Conservation (phyloP, 139 green algal species). For the Mesostigma viride region DNA sequence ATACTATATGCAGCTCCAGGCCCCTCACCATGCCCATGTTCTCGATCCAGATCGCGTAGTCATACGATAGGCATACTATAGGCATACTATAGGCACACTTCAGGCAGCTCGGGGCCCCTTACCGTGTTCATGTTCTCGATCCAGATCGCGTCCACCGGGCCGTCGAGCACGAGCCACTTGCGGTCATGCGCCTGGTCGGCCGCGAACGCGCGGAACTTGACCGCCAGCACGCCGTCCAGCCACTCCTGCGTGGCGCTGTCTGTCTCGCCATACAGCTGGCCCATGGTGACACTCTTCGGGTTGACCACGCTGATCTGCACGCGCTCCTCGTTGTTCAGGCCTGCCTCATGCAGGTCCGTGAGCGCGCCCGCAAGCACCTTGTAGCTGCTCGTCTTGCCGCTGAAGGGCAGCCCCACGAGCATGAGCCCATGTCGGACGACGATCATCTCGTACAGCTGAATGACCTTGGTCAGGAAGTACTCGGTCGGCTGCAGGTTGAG, state of each 20-base stretch:
- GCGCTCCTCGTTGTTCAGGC: constrained; percentile 34
- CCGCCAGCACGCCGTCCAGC: constrained; percentile 34
- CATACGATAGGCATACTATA: background rate
- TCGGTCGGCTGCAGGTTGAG: constrained; percentile 47
- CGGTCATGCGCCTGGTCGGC: constrained; percentile 13
- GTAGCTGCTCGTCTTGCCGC: constrained; percentile 44
- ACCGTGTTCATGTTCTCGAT: constrained; percentile 52
- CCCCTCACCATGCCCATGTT: constrained; percentile 38
- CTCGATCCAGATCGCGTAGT: constrained; percentile 54
- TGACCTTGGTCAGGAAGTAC: constrained; percentile 63
- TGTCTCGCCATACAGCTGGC: constrained; percentile 35
- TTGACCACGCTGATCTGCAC: constrained; percentile 30
- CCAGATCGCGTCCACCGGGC: constrained; percentile 51
- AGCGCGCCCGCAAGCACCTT: constrained; percentile 45
- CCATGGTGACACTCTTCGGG: constrained; percentile 34
- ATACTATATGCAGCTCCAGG: too few relatives aligned
- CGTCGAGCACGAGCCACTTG: constrained; percentile 42
- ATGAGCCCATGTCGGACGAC: constrained; percentile 52
- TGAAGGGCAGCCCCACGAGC: constrained; percentile 43
- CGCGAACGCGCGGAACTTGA: constrained; percentile 31
- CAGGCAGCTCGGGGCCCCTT: too few relatives aligned
- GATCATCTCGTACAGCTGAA: constrained; percentile 80
- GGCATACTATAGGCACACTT: too few relatives aligned
- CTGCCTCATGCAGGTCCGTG: constrained; percentile 38
- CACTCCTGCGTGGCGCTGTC: constrained; percentile 35